These are phyloP conservation scores for Apiotrichum akiyoshidainum DNA, from an alignment of 1,284 basidiomycete species.

Conservation along the genomic window DNA sequence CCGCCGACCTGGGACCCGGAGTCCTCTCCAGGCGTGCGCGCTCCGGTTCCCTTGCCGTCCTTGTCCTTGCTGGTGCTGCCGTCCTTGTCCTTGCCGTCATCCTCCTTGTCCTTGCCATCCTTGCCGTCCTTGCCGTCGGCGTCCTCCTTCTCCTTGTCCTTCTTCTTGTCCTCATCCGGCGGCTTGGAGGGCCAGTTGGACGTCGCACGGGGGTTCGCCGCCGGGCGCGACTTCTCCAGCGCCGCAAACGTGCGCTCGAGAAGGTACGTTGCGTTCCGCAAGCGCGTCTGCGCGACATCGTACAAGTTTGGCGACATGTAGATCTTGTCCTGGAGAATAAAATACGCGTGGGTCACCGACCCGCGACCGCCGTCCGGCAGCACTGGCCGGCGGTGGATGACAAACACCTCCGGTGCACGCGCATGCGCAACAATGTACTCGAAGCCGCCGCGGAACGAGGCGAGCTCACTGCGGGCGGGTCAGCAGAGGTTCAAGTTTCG, in stretches of 20 bases:
- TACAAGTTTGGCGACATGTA: conserved; percentile 43
- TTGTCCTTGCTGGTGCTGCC: not conserved
- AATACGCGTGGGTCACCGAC: conserved; percentile 35
- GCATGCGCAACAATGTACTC: conserved; percentile 46
- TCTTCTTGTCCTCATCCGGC: not conserved
- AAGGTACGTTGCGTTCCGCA: conserved; percentile 32
- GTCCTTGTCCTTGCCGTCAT: not conserved
- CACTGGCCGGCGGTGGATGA: conserved; percentile 40
- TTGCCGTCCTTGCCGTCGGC: not conserved
- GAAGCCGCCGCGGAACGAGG: conserved; percentile 38
- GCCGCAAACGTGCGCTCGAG: conserved; percentile 35
- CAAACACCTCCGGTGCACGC: conserved; percentile 40
- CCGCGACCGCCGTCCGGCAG: conserved; percentile 28
- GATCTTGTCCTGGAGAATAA: conserved; percentile 42
- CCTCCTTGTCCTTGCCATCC: not conserved
- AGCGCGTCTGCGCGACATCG: conserved; percentile 32
- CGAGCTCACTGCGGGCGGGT: conserved; percentile 28
- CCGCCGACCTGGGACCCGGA: not conserved
- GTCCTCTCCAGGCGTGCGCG: too few species aligned
- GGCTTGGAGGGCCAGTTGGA: conserved; percentile 37
- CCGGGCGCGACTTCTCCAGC: conserved; percentile 34
- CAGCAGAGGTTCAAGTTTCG: too few species aligned
- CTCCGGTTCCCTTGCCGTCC: not conserved
- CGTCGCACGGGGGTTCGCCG: conserved; percentile 41
- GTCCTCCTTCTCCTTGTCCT: conserved; percentile 1